Conservation (phyloP, 768 basidiomycete genomes). For the Pholiota microspora region DNA sequence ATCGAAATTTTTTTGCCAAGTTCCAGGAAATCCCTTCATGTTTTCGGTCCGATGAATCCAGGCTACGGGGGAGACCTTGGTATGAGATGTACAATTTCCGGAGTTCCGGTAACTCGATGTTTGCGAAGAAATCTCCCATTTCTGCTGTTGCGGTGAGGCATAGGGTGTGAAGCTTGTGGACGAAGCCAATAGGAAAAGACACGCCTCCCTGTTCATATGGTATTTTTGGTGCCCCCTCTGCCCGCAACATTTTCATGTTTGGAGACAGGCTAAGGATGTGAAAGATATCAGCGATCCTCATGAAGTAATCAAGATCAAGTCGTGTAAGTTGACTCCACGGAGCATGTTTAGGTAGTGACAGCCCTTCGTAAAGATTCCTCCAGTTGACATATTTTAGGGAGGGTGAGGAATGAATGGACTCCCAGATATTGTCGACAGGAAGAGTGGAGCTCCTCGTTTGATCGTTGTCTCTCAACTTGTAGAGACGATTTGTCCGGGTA, state of each 20-base stretch:
- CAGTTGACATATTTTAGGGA: slow-evolving; percentile 1
- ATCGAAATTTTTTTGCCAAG: background rate
- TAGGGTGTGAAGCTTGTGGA: background rate
- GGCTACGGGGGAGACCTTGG: background rate
- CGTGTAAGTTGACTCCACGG: background rate
- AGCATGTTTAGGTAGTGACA: background rate
- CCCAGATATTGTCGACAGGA: background rate
- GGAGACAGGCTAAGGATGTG: background rate
- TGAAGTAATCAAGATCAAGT: background rate
- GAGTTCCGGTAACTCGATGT: background rate
- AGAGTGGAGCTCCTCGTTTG: background rate
- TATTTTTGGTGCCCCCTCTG: background rate
- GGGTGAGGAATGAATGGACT: background rate
- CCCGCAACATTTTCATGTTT: background rate
- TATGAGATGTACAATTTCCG: slow-evolving; percentile 2
- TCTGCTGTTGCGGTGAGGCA: background rate
- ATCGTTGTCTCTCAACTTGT: background rate
- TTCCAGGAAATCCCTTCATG: background rate
- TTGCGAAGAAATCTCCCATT: background rate
- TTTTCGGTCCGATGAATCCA: background rate
- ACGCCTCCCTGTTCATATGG: background rate
- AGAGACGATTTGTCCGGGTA: background rate
- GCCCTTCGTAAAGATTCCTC: slow-evolving; percentile 4
- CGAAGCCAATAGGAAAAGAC: background rate
- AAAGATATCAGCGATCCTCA: background rate